Conservation (phyloP, 192 early-diverging fungal genomes). For the Cetraspora pellucida region DNA sequence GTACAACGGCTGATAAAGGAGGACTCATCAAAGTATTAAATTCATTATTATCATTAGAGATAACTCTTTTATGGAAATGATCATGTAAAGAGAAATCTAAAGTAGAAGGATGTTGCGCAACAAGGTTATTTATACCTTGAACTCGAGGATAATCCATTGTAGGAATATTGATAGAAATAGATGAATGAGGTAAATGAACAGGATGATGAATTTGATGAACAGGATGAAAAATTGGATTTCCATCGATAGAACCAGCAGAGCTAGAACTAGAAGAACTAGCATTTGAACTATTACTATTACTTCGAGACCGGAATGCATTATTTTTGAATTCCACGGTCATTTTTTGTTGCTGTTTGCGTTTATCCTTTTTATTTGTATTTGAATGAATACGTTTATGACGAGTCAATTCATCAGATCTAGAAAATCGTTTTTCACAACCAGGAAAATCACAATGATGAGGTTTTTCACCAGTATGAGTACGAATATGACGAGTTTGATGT, state of each 20-base stretch:
- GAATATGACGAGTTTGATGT: constrained; percentile 80
- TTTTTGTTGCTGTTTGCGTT: constrained; percentile 23
- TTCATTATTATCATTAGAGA: not conserved
- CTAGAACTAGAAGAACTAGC: not conserved
- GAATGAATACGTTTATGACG: constrained; percentile 68
- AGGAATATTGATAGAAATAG: not conserved
- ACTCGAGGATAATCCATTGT: no score
- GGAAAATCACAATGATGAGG: constrained; percentile 76
- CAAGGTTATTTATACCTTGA: no score
- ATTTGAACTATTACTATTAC: constrained; percentile 11
- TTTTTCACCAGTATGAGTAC: constrained; percentile 86
- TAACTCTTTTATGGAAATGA: not conserved
- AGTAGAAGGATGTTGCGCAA: no score
- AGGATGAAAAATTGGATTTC: not conserved
- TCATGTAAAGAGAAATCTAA: not conserved
- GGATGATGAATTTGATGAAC: not conserved
- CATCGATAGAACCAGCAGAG: not conserved
- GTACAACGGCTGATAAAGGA: constrained; percentile 8
- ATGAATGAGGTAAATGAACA: not conserved
- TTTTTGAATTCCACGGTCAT: constrained; percentile 18
- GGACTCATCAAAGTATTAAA: constrained; percentile 5
- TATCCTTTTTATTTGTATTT: constrained; percentile 52
- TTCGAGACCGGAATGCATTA: not conserved
- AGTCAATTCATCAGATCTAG: constrained; percentile 77
- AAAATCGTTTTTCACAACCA: constrained; percentile 80